phyloP scores from a whole-genome alignment of 345 rosid species.

The Sisymbrium altissimum region DNA sequence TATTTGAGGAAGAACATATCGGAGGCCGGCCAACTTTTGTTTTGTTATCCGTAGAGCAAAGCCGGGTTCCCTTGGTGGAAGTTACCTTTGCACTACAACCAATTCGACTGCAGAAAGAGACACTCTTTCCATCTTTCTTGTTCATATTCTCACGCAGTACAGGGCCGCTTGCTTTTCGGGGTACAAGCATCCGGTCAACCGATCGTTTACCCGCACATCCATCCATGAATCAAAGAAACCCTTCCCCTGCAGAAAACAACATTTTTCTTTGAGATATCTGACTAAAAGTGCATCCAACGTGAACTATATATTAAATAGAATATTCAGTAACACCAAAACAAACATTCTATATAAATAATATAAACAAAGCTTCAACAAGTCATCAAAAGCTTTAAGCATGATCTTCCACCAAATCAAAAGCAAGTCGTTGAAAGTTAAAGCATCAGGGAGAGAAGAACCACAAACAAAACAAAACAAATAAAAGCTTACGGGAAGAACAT shows the following conservation, averaged over 20 bases:
- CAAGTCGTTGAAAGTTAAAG: conserved; percentile 16
- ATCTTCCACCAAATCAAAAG: conserved; percentile 14
- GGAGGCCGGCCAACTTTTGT: conserved; percentile 13
- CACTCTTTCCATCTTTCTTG: conserved; percentile 49
- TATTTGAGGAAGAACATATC: conserved; percentile 37
- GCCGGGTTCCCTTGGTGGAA: conserved; percentile 42
- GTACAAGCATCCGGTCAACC: conserved; percentile 28
- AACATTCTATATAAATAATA: background rate
- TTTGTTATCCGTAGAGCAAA: conserved; percentile 46
- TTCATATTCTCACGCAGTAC: conserved; percentile 54
- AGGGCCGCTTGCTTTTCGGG: conserved; percentile 53
- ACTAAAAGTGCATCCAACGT: background rate
- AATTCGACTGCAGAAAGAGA: conserved; percentile 58
- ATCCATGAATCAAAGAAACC: conserved; percentile 50
- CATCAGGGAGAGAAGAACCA: conserved; percentile 3
- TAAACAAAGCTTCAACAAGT: conserved; percentile 2
- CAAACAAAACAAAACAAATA: background rate
- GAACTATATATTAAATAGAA: background rate
- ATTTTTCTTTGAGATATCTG: background rate
- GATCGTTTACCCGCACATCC: conserved; percentile 61
- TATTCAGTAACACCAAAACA: conserved; percentile 12
- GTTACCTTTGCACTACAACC: conserved; percentile 62
- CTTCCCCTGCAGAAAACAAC: conserved; percentile 2
- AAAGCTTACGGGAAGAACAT: conserved; percentile 15
- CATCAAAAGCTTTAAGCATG: conserved; percentile 16